Percentiles rank a stretch among this genome's conserved stretches.
Conservation (phyloP, 1,284 basidiomycete genomes). For the Coniophora puteana region DNA sequence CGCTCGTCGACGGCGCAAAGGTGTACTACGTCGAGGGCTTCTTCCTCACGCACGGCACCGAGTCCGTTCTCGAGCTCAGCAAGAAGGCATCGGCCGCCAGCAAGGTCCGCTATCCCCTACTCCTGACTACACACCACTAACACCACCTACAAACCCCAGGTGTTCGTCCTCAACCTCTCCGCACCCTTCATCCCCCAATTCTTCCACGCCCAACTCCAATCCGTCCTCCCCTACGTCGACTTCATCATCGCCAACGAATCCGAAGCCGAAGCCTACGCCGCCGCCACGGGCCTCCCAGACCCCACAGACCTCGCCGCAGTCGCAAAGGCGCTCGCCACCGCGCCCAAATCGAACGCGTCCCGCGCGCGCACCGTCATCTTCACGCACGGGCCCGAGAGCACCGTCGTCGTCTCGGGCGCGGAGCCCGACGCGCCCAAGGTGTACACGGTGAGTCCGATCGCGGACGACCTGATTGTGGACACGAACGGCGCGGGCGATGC, state of each 20-base stretch:
- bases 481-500: constrained; percentile 99
- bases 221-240: constrained; percentile 81
- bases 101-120: constrained; percentile 53
- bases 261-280: constrained; percentile 88
- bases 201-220: constrained; percentile 81
- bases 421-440: constrained; percentile 52
- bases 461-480: constrained; percentile 80
- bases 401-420: constrained; percentile 71
- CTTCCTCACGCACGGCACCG: constrained; percentile 93
- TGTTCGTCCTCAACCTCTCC: constrained; percentile 90
- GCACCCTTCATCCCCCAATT: constrained; percentile 98
- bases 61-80: constrained; percentile 73
- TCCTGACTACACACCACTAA: constrained; percentile 7
- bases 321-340: constrained; percentile 69
- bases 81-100: constrained; percentile 75
- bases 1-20: constrained; percentile 78
- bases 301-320: constrained; percentile 65
- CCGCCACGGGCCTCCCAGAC: constrained; percentile 54
- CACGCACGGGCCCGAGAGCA: constrained; percentile 86
- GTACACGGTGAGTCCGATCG: constrained; percentile 63
- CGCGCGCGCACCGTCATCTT: constrained; percentile 85
- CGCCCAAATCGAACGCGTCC: constrained; percentile 67
- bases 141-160: constrained; percentile 36
- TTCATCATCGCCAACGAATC: constrained; percentile 93
- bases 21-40: constrained; percentile 96